Conservation (phyloP, 2,329 filamentous ascomycete species). For the Pseudogymnoascus sp. region DNA sequence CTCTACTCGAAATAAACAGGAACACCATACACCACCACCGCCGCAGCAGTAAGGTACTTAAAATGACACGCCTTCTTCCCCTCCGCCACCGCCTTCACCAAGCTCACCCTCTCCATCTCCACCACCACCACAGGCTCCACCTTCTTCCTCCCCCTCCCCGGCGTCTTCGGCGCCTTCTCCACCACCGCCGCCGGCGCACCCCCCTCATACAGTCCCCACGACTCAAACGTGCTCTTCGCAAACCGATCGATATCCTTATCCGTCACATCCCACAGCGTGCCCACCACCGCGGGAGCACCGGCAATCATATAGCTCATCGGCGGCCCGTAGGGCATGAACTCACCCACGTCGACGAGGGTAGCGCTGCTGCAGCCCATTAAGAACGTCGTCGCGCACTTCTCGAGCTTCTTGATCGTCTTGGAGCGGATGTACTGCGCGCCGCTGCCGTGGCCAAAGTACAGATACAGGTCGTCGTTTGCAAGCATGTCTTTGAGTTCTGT, state of each 20-base stretch:
- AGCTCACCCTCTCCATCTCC: conserved; percentile 38
- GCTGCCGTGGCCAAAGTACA: conserved; percentile 96
- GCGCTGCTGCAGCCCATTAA: conserved; percentile 94
- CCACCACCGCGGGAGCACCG: conserved; percentile 77
- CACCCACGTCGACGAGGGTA: conserved; percentile 69
- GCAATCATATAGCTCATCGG: conserved; percentile 89
- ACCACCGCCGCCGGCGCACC: conserved; percentile 13
- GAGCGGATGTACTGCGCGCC: conserved; percentile 90
- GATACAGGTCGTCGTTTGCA: conserved; percentile 59
- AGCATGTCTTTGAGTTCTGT: conserved; percentile 67
- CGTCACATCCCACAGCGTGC: conserved; percentile 95
- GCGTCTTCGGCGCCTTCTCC: conserved; percentile 26
- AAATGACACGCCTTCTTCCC: conserved; percentile 77
- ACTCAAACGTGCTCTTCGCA: conserved; percentile 67
- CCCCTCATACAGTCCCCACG: conserved; percentile 64
- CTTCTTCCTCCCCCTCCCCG: conserved; percentile 27
- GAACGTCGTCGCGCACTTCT: conserved; percentile 72
- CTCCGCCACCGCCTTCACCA: conserved; percentile 75
- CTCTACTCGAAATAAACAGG: conserved; percentile 65
- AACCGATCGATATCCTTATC: conserved; percentile 96
- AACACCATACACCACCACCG: conserved; percentile 90
- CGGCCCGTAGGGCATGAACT: conserved; percentile 86
- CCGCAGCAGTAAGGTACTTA: conserved; percentile 86
- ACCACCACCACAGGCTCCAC: conserved; percentile 22
- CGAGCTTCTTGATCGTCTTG: conserved; percentile 71